Percentiles rank a stretch among this genome's conserved stretches.
Evolutionary conservation across 2,329 filamentous ascomycete species (phyloP).

Genomic region (Trichoderma sp.): DNA sequence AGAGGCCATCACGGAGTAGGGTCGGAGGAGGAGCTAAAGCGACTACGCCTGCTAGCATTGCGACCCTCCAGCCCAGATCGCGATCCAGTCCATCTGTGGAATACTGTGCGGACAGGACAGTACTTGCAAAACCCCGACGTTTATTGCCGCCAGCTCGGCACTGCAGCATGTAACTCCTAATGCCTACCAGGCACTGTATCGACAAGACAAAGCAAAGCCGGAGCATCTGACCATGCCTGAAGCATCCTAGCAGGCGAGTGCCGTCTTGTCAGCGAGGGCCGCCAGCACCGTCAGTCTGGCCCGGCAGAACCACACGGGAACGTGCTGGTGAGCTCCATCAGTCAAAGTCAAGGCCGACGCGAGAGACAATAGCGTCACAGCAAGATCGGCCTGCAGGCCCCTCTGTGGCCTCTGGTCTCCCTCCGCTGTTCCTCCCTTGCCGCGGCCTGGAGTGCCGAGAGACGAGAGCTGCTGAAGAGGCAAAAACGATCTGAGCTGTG

Average conservation of each 20-base stretch:
- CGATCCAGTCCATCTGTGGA: constrained; percentile 9
- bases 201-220: neutral
- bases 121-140: neutral
- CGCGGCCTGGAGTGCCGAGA: neutral
- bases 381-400: constrained; percentile 12
- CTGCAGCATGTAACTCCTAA: neutral
- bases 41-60: neutral
- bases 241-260: neutral
- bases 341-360: neutral
- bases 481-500: neutral
- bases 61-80: neutral
- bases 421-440: neutral
- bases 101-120: neutral
- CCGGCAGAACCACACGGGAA: neutral
- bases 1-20: neutral
- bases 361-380: constrained; percentile 4
- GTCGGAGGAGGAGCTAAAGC: neutral
- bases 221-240: neutral
- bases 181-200: neutral
- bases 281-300: neutral
- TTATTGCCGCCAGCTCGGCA: neutral
- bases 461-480: neutral
- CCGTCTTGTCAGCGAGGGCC: constrained; percentile 8
- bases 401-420: neutral
- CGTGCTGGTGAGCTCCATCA: constrained; percentile 2